Base-by-base conservation (phyloP, 1,284 basidiomycete genomes). In the Malassezia psittaci region DNA sequence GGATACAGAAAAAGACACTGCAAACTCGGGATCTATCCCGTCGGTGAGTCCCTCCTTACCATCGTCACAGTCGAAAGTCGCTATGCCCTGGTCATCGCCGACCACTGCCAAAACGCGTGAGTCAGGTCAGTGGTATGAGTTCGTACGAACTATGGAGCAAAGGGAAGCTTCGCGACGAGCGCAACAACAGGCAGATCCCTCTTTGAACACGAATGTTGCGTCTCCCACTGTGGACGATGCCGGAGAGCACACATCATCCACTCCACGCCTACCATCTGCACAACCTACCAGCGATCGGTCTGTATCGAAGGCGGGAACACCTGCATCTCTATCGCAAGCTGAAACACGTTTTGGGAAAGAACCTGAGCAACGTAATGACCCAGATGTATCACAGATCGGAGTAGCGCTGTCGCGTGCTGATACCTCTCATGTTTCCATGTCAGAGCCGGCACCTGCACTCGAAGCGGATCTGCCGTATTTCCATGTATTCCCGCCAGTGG, bases 381-480 rank as follows among this genome's bases (percentile, higher is more conserved):
- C 21, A 18, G 52, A 54, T 24, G 35, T 44, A 37, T 54, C 52
- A 1, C 33, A 48, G 32, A 19, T 54, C 33, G 52, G 52, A 15
- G n/a, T 33, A 11, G 52, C 52, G 1, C 33, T 54, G 10, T 48
- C 52, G 11, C 37, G 48, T 32, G 24, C 9, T 24, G 52, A 54
- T 24, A 29, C 37, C 21, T 39, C 29, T 2, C 18, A 43, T 16
- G 35, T 15, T 13, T 45, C 43, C 8, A 11, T 18, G 7, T 33
- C 43, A 12, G 43, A 45, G 15, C 43, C 24, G 15, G 45, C 45
- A 15, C 45, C 45, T 16, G 16, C 45, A 11, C 9, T 47, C 45
- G 45, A 47, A 11, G 45, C 45, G 32, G 24, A 12, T 33, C 32
- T 47, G 45, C 45, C 45, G 1, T 47, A 47, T 36, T 34, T 47